Conservation (phyloP, 2,329 filamentous ascomycete genomes). For the Pestalotiopsis sp. region DNA sequence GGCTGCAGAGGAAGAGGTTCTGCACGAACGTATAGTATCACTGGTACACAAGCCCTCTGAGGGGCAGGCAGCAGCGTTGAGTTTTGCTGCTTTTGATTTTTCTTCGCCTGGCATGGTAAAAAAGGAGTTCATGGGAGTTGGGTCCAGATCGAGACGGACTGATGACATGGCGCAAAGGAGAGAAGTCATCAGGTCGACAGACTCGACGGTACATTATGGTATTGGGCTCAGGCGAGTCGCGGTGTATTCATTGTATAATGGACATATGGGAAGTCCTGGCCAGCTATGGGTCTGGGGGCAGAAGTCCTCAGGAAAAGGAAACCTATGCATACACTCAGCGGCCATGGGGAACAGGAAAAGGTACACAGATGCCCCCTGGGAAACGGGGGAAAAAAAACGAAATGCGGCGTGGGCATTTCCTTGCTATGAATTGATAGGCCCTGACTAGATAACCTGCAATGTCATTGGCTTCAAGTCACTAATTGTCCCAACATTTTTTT, state of each 20-base stretch:
- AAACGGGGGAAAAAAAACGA: not conserved
- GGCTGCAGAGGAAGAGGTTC: not conserved
- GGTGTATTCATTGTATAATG: slow-evolving; percentile 7
- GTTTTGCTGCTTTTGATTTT: not conserved
- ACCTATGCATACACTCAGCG: not conserved
- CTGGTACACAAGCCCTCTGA: not conserved
- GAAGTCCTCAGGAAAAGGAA: not conserved
- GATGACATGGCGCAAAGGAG: not conserved
- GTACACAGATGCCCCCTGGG: not conserved
- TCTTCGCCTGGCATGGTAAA: not conserved
- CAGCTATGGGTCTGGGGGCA: not conserved
- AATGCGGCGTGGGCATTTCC: not conserved
- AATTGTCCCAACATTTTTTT: not conserved
- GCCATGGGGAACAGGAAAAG: not conserved
- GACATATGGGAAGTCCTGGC: not conserved
- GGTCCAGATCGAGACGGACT: not conserved
- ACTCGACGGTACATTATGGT: slow-evolving; percentile 4
- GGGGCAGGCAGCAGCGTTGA: not conserved
- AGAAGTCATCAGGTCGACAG: not conserved
- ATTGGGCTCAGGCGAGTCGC: not conserved
- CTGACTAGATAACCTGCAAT: not conserved
- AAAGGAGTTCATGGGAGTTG: not conserved
- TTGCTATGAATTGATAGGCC: not conserved
- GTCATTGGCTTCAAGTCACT: not conserved
- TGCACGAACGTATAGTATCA: not conserved